Evolutionary conservation across 1,139 yeast species (phyloP).

Genomic region (Pneumocystis oryctolagi): DNA sequence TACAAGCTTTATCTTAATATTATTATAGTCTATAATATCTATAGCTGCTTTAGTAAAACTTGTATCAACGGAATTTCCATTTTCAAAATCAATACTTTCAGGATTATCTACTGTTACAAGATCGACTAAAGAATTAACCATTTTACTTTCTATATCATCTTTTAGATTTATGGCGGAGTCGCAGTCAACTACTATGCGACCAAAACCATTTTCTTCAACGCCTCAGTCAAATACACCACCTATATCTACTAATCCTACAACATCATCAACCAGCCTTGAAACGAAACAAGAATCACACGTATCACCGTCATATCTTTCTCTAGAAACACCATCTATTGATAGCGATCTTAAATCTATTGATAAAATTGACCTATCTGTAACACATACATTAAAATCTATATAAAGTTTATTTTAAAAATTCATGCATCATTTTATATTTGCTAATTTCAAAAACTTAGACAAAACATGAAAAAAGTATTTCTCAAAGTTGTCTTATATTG

Average conservation of each 20-base stretch:
- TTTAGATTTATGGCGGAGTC: slow-evolving; percentile 2
- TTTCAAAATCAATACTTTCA: slow-evolving; percentile 11
- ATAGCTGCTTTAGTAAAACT: slow-evolving; percentile 13
- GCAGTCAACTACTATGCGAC: not conserved
- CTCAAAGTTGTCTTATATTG: not conserved
- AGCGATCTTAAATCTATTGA: not conserved
- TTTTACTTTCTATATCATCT: slow-evolving; percentile 13
- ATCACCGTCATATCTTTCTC: not conserved
- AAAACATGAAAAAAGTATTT: not conserved
- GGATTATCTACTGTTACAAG: slow-evolving; percentile 14
- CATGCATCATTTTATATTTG: not conserved
- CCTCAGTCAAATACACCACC: not conserved
- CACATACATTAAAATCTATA: not conserved
- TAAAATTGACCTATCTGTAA: not conserved
- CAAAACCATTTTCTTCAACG: not conserved
- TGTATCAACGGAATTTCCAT: slow-evolving; percentile 12
- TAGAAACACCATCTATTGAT: not conserved
- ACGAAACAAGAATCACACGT: not conserved
- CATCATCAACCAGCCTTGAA: not conserved
- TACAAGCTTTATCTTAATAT: not conserved
- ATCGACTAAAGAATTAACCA: slow-evolving; percentile 13
- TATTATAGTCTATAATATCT: slow-evolving; percentile 9
- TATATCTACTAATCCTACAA: not conserved
- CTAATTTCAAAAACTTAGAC: not conserved
- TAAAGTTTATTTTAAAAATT: not conserved